These are phyloP conservation scores for Pseudogymnoascus sp. DNA, from an alignment of 2,329 filamentous ascomycete species.

Conservation along the genomic window DNA sequence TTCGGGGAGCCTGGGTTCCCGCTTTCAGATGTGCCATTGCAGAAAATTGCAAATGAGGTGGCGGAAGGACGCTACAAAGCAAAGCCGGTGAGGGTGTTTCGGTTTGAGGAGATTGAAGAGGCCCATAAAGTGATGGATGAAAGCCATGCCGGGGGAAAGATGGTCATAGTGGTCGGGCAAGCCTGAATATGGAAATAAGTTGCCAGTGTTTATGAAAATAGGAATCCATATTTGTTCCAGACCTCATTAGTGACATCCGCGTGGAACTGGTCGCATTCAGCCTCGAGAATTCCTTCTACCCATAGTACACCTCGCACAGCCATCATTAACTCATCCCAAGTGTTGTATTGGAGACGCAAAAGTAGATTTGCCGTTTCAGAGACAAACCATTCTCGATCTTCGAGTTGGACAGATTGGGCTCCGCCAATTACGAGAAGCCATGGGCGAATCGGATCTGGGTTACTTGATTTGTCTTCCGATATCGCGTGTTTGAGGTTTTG, in stretches of 20 bases:
- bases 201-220: not conserved
- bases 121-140: not conserved
- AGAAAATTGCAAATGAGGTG: slow-evolving; percentile 15
- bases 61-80: slow-evolving; percentile 14
- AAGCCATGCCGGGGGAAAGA: not conserved
- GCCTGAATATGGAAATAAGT: not conserved
- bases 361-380: not conserved
- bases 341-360: not conserved
- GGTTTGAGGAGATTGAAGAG: not conserved
- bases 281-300: slow-evolving; percentile 11
- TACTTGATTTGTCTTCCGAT: not conserved
- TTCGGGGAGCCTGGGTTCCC: slow-evolving; percentile 15
- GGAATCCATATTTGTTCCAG: not conserved
- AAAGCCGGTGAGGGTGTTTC: not conserved
- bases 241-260: not conserved
- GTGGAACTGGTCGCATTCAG: slow-evolving; percentile 7
- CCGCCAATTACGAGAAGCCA: slow-evolving; percentile 13
- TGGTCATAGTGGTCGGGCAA: not conserved
- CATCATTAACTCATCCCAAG: slow-evolving; percentile 10
- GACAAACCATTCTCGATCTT: slow-evolving; percentile 11
- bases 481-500: slow-evolving; percentile 8
- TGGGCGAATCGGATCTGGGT: not conserved
- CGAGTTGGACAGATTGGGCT: not conserved
- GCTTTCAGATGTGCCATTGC: slow-evolving; percentile 14
- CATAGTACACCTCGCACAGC: slow-evolving; percentile 7